phyloP scores from a whole-genome alignment of 2,329 filamentous ascomycete species.

The Domatiomyces catenatus region DNA sequence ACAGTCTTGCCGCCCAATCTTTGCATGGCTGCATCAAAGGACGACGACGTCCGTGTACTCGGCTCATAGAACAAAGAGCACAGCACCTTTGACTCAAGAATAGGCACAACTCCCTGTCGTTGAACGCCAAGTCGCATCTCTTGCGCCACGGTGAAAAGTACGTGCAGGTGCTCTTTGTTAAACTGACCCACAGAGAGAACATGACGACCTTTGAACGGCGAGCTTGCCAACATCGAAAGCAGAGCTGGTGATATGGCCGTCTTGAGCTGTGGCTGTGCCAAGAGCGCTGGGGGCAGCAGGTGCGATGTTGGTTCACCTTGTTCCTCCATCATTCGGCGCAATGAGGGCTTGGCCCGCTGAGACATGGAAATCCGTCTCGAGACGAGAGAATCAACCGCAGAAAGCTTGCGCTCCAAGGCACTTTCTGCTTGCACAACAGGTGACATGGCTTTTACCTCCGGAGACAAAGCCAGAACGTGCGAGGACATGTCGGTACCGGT shows the following conservation, averaged over 20 bases:
- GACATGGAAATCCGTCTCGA: constrained; percentile 15
- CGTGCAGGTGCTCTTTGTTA: constrained; percentile 69
- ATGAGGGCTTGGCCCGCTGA: constrained; percentile 11
- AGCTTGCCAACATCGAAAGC: constrained; percentile 57
- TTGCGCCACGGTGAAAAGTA: constrained; percentile 89
- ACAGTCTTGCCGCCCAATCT: constrained; percentile 80
- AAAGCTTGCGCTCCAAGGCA: constrained; percentile 20
- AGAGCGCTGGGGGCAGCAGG: constrained; percentile 19
- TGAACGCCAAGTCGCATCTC: constrained; percentile 96
- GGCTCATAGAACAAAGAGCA: constrained; percentile 96
- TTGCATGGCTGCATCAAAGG: constrained; percentile 98
- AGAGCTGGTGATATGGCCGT: constrained; percentile 45
- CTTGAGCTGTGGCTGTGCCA: constrained; percentile 36
- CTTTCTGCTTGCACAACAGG: constrained; percentile 27
- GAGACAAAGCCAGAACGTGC: constrained; percentile 42
- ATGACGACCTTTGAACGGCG: constrained; percentile 76
- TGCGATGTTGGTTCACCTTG: constrained; percentile 8
- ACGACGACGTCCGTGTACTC: constrained; percentile 84
- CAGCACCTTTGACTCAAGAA: constrained; percentile 72
- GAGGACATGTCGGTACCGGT: constrained; percentile 63
- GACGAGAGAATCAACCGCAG: constrained; percentile 4
- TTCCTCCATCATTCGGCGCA: constrained; percentile 11
- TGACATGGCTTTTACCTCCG: constrained; percentile 38
- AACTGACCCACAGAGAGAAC: constrained; percentile 89
- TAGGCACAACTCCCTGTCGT: constrained; percentile 72